These are phyloP conservation scores for Suillus clintonianus DNA, from an alignment of 768 basidiomycete species.

Conservation along the genomic window DNA sequence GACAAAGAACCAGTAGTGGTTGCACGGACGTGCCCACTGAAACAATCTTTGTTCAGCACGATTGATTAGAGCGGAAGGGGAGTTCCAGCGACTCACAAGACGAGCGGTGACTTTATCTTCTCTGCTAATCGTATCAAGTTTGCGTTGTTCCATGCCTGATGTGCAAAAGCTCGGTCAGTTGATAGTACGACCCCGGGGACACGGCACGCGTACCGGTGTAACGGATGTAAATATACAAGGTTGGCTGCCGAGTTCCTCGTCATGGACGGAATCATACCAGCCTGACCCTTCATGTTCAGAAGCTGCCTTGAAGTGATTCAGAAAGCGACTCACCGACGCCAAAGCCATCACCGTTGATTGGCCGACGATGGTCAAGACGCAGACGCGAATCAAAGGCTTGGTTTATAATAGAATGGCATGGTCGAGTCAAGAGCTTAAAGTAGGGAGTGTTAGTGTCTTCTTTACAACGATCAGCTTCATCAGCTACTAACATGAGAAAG, in stretches of 20 bases:
- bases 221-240: slow-evolving; percentile 97
- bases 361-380: slow-evolving; percentile 74
- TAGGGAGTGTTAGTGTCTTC: slow-evolving; percentile 4
- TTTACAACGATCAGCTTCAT: background rate
- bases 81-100: slow-evolving; percentile 64
- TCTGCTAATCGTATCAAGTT: slow-evolving; percentile 94
- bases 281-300: slow-evolving; percentile 44
- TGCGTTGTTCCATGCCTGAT: slow-evolving; percentile 93
- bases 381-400: slow-evolving; percentile 95
- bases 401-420: slow-evolving; percentile 95
- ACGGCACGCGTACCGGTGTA: slow-evolving; percentile 67
- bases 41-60: slow-evolving; percentile 5
- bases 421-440: slow-evolving; percentile 81
- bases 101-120: slow-evolving; percentile 94
- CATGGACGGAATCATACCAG: slow-evolving; percentile 90
- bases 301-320: background rate
- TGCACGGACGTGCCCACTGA: slow-evolving; percentile 87
- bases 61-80: background rate
- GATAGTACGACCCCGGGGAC: background rate
- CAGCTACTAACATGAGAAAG: slow-evolving; percentile 69
- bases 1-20: slow-evolving; percentile 92
- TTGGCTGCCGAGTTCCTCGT: slow-evolving; percentile 80
- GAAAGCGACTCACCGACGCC: slow-evolving; percentile 71
- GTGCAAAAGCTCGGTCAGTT: slow-evolving; percentile 10
- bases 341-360: slow-evolving; percentile 96